Evolutionary conservation across 208 protist genomes (phyloP), one percentile per base, ranked within the genome.

Genomic region (Trypanosoma grayi): DNA sequence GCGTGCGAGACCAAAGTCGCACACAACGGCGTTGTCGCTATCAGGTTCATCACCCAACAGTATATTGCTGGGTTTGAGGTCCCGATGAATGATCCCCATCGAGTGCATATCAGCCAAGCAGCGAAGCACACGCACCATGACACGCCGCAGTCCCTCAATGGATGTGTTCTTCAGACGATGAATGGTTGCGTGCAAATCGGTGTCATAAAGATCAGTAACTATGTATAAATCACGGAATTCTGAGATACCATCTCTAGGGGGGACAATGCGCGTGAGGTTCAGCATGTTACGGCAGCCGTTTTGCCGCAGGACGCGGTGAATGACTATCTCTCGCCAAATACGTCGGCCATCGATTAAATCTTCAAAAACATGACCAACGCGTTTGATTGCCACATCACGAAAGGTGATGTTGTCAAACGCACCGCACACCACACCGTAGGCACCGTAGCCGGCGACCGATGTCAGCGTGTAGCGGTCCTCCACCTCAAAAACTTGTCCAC

Each of bases 331-430:
- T n/a, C 98, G 87, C 65, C 98, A 87, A 22, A 97, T 98, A 36
- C 98, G 90, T 44, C 98, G 96, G 20, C 92, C 88, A 59, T 99
- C 97, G 31, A 97, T 93, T 1, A 97, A 43, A 55, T 98, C 90
- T 24, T 96, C 84, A 72, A 99, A 99, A 27, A 97, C 83, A 53
- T 94, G 87, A 30, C 57, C 74, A 40, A 99, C 96, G 44, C 98
- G 98, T 67, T 99, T 99, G 46, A 99, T 99, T 13, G 98, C 98
- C 0, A 99, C 97, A 11, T 96, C 81, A 41, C 82, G 53, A 13
- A 91, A 81, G 1, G 74, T 87, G 34, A 64, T 61, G 61, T 86
- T 76, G 69, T 97, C 88, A n/a, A 88, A 60, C 6, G 83, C 87
- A 22, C 78, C 74, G 48, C 87, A 94, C 4, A 96, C 93, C 1